Evolutionary conservation across 1,284 basidiomycete species (phyloP).

Genomic region (Ustilago hordei): DNA sequence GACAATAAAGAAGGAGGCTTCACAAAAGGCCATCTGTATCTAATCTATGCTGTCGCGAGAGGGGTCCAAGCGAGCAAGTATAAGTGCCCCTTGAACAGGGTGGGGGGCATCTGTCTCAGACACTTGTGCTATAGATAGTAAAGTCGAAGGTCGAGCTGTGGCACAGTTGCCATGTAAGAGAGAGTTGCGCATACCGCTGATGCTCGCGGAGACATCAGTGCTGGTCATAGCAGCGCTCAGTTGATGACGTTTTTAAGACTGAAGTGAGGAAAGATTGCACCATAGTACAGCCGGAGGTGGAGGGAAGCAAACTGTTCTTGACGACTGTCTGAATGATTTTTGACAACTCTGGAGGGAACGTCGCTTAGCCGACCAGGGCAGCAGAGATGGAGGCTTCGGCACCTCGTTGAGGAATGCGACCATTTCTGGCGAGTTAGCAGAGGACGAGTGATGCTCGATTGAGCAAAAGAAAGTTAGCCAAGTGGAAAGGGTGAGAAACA

Average conservation of each 20-base stretch:
- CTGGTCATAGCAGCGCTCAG: background rate
- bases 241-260: background rate
- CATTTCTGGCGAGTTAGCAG: too few relatives aligned
- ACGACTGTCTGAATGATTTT: too few relatives aligned
- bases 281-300: background rate
- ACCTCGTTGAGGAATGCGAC: background rate
- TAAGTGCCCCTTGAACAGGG: background rate
- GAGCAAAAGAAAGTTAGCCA: background rate
- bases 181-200: background rate
- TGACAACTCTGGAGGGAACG: background rate
- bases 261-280: background rate
- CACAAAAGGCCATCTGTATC: background rate
- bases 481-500: slow-evolving; percentile 2
- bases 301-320: too few relatives aligned
- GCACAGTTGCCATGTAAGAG: background rate
- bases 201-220: background rate
- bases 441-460: background rate
- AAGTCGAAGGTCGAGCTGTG: background rate
- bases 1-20: too few relatives aligned
- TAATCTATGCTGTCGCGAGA: background rate
- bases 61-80: background rate
- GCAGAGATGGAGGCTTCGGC: background rate
- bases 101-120: background rate
- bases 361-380: background rate
- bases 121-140: background rate